phyloP scores from a whole-genome alignment of 805 yeast species.

The Kuraishia hungarica region DNA sequence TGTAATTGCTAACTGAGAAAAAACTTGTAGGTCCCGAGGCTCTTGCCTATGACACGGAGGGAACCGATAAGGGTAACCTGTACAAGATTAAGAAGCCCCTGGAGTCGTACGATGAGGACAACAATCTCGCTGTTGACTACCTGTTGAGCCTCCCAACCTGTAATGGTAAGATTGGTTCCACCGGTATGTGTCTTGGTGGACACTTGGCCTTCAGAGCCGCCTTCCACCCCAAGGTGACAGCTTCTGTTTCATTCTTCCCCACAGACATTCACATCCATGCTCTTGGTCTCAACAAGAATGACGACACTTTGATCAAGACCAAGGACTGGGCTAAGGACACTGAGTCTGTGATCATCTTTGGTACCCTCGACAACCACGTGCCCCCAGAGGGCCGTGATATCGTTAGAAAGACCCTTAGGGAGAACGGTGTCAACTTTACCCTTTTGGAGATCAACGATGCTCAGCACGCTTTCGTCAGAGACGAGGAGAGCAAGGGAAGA shows the following conservation, averaged over 20 bases:
- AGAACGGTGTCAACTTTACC: slow-evolving; percentile 52
- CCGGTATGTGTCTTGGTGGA: slow-evolving; percentile 87
- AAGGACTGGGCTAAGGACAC: slow-evolving; percentile 42
- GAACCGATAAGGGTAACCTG: slow-evolving; percentile 67
- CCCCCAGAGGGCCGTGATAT: slow-evolving; percentile 71
- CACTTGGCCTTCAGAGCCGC: slow-evolving; percentile 69
- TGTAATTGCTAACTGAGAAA: background rate
- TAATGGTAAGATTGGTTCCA: slow-evolving; percentile 68
- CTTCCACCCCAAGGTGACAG: slow-evolving; percentile 53
- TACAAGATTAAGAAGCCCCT: slow-evolving; percentile 62
- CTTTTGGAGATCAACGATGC: slow-evolving; percentile 73
- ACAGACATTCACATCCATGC: slow-evolving; percentile 70
- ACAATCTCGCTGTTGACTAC: slow-evolving; percentile 53
- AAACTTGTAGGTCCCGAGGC: slow-evolving; percentile 36
- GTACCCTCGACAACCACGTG: slow-evolving; percentile 73
- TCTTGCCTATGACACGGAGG: slow-evolving; percentile 59
- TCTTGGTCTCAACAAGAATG: slow-evolving; percentile 55
- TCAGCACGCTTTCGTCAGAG: slow-evolving; percentile 78
- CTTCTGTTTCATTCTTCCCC: slow-evolving; percentile 71
- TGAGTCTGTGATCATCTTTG: slow-evolving; percentile 64
- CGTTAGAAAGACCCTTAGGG: slow-evolving; percentile 53
- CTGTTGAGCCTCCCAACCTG: slow-evolving; percentile 49
- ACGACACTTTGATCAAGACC: slow-evolving; percentile 55
- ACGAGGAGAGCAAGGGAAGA: slow-evolving; percentile 72
- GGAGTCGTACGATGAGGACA: slow-evolving; percentile 71